Conservation (phyloP, 2,329 filamentous ascomycete genomes). For the Graphilbum ipis-grandicollis region DNA sequence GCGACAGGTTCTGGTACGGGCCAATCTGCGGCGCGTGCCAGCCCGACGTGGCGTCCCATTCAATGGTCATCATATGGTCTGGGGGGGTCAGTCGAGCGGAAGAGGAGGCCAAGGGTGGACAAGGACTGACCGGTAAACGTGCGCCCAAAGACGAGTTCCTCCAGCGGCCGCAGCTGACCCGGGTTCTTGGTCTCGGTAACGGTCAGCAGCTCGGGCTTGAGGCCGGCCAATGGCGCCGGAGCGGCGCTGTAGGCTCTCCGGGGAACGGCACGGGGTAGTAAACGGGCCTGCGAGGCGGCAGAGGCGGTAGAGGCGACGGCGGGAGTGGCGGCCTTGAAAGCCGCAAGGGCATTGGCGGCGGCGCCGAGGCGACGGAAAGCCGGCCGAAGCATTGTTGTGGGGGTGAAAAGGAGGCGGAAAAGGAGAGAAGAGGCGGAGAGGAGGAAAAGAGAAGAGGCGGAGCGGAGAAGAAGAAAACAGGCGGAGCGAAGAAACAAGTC, state of each 20-base stretch:
- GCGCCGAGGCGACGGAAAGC: conserved; percentile 23
- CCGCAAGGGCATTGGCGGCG: conserved; percentile 10
- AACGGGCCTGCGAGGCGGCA: not conserved
- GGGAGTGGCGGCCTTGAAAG: no score
- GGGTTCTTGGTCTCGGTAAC: conserved; percentile 61
- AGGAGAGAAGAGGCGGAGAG: not conserved
- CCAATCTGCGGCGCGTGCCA: conserved; percentile 73
- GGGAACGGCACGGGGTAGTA: conserved; percentile 8
- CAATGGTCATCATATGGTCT: conserved; percentile 95
- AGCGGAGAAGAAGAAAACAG: conserved; percentile 1
- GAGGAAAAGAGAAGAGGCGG: conserved; percentile 4
- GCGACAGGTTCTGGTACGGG: conserved; percentile 91
- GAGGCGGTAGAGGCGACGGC: not conserved
- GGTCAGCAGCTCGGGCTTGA: conserved; percentile 62
- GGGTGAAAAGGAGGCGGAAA: not conserved
- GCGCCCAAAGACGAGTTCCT: conserved; percentile 77
- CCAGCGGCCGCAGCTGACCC: conserved; percentile 53
- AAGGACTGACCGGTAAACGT: conserved; percentile 61
- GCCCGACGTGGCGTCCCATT: conserved; percentile 76
- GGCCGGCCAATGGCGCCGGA: conserved; percentile 29
- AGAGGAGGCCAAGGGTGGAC: not conserved
- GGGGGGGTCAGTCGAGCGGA: conserved; percentile 2
- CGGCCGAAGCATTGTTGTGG: conserved; percentile 25
- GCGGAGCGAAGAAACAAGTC: no score
- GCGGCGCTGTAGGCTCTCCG: conserved; percentile 34